Evolutionary conservation across 805 yeast genomes (phyloP).

Genomic region (Starmerella bombicola): DNA sequence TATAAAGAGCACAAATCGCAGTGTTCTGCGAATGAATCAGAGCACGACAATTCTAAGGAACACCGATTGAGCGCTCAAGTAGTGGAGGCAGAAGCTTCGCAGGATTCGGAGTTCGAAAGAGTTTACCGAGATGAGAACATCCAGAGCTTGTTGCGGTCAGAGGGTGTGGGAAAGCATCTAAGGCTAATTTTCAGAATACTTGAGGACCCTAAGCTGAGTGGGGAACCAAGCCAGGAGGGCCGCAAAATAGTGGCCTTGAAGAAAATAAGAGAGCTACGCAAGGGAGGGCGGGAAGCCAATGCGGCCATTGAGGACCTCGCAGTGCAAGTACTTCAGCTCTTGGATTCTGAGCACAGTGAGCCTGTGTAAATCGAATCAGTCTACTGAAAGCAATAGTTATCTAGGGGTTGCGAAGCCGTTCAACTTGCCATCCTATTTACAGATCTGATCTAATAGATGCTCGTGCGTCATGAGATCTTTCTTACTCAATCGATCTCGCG

Average conservation of each 20-base stretch:
- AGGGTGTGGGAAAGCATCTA: constrained; percentile 47
- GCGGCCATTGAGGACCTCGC: constrained; percentile 61
- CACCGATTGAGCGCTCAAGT: no score
- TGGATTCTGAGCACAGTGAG: no score
- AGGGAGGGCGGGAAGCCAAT: constrained; percentile 56
- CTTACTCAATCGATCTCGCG: no score
- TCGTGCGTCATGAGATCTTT: not conserved
- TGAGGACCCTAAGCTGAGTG: constrained; percentile 36
- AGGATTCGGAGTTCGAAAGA: not conserved
- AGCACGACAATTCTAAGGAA: no score
- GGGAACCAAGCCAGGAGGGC: constrained; percentile 42
- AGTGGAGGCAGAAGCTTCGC: not conserved
- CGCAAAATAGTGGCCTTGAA: constrained; percentile 47
- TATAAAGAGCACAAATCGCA: constrained; percentile 38
- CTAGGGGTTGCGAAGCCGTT: no score
- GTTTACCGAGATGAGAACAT: constrained; percentile 34
- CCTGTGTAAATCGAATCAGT: no score
- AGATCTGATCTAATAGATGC: not conserved
- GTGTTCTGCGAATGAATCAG: constrained; percentile 25
- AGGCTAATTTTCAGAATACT: constrained; percentile 37
- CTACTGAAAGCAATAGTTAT: no score
- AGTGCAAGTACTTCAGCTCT: constrained; percentile 14
- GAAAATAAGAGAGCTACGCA: constrained; percentile 47
- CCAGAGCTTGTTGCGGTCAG: constrained; percentile 36
- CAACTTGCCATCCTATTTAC: no score